A percentile compares a stretch with the other conserved stretches of the same genome.
phyloP scores from a whole-genome alignment of 2,329 filamentous ascomycete species.

The Colletotrichum viniferum region DNA sequence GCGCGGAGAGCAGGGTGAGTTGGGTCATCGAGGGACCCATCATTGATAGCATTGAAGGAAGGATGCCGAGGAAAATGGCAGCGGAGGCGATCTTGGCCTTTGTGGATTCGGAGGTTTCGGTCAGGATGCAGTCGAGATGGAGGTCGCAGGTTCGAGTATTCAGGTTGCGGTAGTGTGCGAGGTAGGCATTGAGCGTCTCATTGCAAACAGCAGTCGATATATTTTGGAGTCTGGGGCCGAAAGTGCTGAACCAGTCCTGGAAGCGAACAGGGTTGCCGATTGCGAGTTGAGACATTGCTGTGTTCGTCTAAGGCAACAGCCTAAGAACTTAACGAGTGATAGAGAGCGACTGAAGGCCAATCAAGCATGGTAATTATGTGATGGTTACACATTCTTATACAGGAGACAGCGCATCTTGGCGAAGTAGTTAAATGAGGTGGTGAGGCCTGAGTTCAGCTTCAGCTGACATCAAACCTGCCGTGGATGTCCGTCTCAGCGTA shows the following conservation, averaged over 20 bases:
- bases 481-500: not conserved
- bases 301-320: not conserved
- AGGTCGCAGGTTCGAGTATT: not conserved
- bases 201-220: not conserved
- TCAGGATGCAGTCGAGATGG: not conserved
- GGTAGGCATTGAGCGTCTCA: not conserved
- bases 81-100: not conserved
- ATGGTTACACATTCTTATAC: not conserved
- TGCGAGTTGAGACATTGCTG: not conserved
- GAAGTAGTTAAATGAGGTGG: not conserved
- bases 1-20: not conserved
- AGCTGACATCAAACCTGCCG: not conserved
- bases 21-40: not conserved
- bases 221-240: not conserved
- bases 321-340: fast-evolving
- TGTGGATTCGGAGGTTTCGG: not conserved
- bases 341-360: not conserved
- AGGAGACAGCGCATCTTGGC: not conserved
- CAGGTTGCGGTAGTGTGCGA: not conserved
- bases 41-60: not conserved
- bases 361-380: not conserved
- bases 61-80: not conserved
- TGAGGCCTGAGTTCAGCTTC: not conserved
- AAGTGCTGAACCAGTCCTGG: not conserved
- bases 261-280: not conserved